These are phyloP conservation scores for Kalmanozyma brasiliensis DNA, from an alignment of 1,284 basidiomycete species.

Conservation along the genomic window DNA sequence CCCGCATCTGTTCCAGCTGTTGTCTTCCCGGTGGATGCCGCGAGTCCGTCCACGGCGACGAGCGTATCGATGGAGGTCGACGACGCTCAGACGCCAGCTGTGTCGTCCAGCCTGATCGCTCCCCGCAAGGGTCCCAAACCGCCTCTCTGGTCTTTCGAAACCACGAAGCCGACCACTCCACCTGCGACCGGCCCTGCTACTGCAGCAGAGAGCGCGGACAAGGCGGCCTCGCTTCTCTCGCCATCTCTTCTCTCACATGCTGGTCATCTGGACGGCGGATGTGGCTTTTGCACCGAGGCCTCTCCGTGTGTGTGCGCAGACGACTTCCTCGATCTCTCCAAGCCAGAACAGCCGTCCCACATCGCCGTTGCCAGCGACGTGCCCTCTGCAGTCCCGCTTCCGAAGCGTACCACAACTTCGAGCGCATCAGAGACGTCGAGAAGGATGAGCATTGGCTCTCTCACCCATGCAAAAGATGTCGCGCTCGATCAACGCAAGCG, in stretches of 20 bases:
- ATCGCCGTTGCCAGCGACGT: conserved; percentile 30
- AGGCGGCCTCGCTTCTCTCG: conserved; percentile 16
- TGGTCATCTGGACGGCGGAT: conserved; percentile 46
- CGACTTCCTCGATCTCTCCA: conserved; percentile 37
- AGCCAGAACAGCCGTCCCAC: conserved; percentile 21
- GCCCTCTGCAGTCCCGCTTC: conserved; percentile 27
- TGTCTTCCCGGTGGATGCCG: neutral
- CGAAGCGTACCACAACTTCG: conserved; percentile 17
- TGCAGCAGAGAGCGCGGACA: neutral
- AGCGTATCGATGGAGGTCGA: neutral
- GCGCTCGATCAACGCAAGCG: conserved; percentile 26
- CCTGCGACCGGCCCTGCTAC: neutral
- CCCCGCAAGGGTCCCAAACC: conserved; percentile 27
- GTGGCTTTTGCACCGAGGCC: conserved; percentile 61
- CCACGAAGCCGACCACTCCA: conserved; percentile 5
- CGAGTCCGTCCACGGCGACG: neutral
- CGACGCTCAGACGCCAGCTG: neutral
- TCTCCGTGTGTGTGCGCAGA: conserved; percentile 57
- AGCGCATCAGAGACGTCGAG: conserved; percentile 17
- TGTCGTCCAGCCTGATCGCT: neutral
- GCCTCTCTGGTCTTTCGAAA: conserved; percentile 28
- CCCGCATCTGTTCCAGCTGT: neutral
- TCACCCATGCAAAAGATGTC: conserved; percentile 33
- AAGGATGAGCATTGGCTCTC: conserved; percentile 44
- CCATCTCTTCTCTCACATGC: conserved; percentile 26